Base-by-base conservation (phyloP, 2,329 filamentous ascomycete species). In the Trichophaea hybrida region DNA sequence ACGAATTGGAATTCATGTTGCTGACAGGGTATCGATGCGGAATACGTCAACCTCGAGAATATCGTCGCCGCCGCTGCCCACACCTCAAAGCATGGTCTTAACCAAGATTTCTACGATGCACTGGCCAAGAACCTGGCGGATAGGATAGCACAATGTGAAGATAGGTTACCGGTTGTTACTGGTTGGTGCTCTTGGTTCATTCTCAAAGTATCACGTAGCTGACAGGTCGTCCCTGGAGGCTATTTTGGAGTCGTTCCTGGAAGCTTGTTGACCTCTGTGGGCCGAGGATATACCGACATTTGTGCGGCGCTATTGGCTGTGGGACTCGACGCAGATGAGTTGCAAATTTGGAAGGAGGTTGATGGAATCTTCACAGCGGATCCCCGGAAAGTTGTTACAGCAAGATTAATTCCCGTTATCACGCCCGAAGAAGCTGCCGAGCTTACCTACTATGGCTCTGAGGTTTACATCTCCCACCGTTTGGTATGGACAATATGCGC, bases 271-370 rank as follows among this genome's bases (percentile, higher is more conserved):
- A 86, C 91, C 68, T 86, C 94, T 67, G 87, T 98, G 64, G 93
- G 93, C 17, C 85, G 93, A 68, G 93, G 93, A 34, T 98, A 98
- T 73, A 97, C 93, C 7, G 93, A 98, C 73, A 80, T 98, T 51
- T 97, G 93, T 71, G 91, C 93, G 10, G 90, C 93, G 5, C 77
- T 98, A 13, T 84, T 90, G 55, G 89, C 93, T 1, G 91, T 98
- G 7, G 91, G 89, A 3, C 76, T 94, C n/a, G 77, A 81, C 68
- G 93, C 93, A 0, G 76, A 84, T 57, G 93, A 98, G 72, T 78
- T 98, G 56, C 93, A 98, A 73, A 86, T 98, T 64, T 97, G 93
- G 93, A 98, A 98, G 75, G 93, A 98, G 72, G 93, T 98, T 5
- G 93, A 98, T 72, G 90, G 89, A 61, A 94, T 97, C 70, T 93